Conservation (phyloP, 768 basidiomycete species). For the Postia placenta region DNA sequence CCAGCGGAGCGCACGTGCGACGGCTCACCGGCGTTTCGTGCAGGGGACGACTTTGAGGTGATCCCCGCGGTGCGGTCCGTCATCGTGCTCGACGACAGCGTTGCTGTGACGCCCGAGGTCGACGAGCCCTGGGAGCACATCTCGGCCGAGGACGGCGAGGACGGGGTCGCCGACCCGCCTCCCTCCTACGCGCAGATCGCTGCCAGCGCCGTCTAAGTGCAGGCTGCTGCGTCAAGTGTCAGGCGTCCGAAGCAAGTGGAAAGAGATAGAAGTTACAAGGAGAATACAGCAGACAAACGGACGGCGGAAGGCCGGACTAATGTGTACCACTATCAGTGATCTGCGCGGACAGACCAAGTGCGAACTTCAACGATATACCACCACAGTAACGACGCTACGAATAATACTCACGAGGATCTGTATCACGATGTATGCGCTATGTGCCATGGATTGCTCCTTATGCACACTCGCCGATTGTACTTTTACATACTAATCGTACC, state of each 20-base stretch:
- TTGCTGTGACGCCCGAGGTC: conserved; percentile 29
- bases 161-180: conserved; percentile 21
- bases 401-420: not conserved
- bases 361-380: not conserved
- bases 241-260: too few relatives aligned
- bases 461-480: not conserved
- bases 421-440: not conserved
- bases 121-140: conserved; percentile 62
- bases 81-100: conserved; percentile 49
- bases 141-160: conserved; percentile 32
- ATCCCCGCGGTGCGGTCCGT: conserved; percentile 48
- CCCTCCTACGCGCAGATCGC: conserved; percentile 31
- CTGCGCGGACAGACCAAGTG: not conserved
- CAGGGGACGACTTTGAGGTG: conserved; percentile 52
- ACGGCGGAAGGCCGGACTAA: not conserved
- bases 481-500: not conserved
- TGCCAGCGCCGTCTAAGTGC: conserved; percentile 9
- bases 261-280: not conserved
- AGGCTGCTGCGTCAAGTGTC: too few relatives aligned
- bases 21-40: not conserved
- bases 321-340: not conserved
- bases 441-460: not conserved
- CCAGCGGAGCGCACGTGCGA: not conserved
- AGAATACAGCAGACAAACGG: not conserved
- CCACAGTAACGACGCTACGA: conserved; percentile 1